phyloP scores from a whole-genome alignment of 2,329 filamentous ascomycete species.

The Sclerotinia glacialis region DNA sequence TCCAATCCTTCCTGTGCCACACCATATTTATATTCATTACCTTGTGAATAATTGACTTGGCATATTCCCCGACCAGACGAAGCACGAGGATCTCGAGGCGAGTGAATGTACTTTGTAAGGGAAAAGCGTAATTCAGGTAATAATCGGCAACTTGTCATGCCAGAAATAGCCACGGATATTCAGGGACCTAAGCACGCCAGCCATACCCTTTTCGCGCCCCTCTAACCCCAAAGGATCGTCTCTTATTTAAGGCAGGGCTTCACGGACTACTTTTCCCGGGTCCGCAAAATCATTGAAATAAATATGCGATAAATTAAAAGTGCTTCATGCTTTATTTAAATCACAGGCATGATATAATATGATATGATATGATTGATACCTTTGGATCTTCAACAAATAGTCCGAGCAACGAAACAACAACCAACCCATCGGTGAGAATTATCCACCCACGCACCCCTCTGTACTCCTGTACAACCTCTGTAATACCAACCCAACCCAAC shows the following conservation, averaged over 20 bases:
- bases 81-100: not conserved
- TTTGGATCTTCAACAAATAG: not conserved
- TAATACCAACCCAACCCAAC: not conserved
- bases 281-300: not conserved
- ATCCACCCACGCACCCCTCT: not conserved
- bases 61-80: not conserved
- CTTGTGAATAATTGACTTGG: not conserved
- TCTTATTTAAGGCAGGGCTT: not conserved
- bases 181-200: constrained; percentile 18
- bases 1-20: constrained; percentile 14
- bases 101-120: not conserved
- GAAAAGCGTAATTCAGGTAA: not conserved
- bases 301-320: not conserved
- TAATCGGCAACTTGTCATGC: constrained; percentile 6
- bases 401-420: not conserved
- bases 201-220: constrained; percentile 4
- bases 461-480: not conserved
- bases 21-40: not conserved
- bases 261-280: constrained; percentile 1
- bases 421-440: not conserved
- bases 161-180: constrained; percentile 21
- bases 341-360: not conserved
- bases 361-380: too few species aligned
- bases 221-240: constrained; percentile 16
- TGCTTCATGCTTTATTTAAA: not conserved